Evolutionary conservation across 2,329 filamentous ascomycete genomes (phyloP).

Genomic region (Trichoderma arundinaceum): DNA sequence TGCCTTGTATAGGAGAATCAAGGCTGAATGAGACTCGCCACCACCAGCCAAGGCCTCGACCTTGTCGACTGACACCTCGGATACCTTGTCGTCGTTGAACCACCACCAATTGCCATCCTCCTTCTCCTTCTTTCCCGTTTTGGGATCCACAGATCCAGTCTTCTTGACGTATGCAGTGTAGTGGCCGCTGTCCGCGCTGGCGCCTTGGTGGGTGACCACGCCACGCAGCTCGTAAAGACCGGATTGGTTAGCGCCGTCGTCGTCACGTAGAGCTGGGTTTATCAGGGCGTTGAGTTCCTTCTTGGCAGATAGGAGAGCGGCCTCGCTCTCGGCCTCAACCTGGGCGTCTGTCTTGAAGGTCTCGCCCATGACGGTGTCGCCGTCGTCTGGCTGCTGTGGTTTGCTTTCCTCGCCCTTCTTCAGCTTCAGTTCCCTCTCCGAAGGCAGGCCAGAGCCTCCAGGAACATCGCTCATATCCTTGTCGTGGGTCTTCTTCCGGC

Average conservation of each 20-base stretch:
- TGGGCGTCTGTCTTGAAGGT: slow-evolving; percentile 93
- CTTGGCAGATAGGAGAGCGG: slow-evolving; percentile 77
- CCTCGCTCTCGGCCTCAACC: slow-evolving; percentile 82
- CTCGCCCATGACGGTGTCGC: slow-evolving; percentile 75
- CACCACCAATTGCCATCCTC: slow-evolving; percentile 99
- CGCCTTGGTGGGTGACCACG: slow-evolving; percentile 94
- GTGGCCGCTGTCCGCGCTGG: slow-evolving; percentile 95
- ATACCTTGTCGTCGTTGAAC: slow-evolving; percentile 99
- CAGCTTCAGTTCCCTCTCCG: slow-evolving; percentile 58
- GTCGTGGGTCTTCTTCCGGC: slow-evolving; percentile 73
- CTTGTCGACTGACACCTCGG: slow-evolving; percentile 88
- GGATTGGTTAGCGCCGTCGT: slow-evolving; percentile 88
- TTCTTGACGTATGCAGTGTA: slow-evolving; percentile 99
- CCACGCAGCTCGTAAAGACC: slow-evolving; percentile 94
- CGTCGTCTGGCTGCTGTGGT: slow-evolving; percentile 53
- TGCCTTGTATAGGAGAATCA: slow-evolving; percentile 79
- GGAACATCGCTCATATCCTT: slow-evolving; percentile 54
- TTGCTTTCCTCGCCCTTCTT: slow-evolving; percentile 51
- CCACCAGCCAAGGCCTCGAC: slow-evolving; percentile 89
- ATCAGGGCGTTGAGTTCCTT: slow-evolving; percentile 84
- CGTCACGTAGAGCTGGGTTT: slow-evolving; percentile 72
- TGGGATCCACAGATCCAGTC: slow-evolving; percentile 71
- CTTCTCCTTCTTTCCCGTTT: slow-evolving; percentile 76
- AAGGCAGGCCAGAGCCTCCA: slow-evolving; percentile 54
- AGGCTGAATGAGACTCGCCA: slow-evolving; percentile 82